Evolutionary conservation across 148 eudicot species (phyloP), one percentile per base, ranked within the genome.

Genomic region (Rhododendron molle): DNA sequence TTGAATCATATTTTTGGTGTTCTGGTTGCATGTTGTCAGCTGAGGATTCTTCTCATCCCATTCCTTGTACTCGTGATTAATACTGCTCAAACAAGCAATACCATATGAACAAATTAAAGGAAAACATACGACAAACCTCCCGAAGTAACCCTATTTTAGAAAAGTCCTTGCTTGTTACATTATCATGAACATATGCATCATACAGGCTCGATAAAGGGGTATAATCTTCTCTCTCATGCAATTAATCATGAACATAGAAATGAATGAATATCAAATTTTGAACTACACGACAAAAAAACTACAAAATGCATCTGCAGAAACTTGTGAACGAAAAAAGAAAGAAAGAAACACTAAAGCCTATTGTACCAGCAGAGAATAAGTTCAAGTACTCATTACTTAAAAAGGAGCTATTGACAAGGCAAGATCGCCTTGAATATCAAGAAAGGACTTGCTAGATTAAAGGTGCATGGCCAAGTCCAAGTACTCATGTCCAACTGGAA

Each of bases 21-120:
- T 89, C 84, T 90, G 86, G 78, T 92, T 92, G 85, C 94, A 92
- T 38, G 92, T 90, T 72, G 91, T 78, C 87, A 92, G 67, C 85
- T 92, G 92, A 26, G 92, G 92, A 78, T 90, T 92, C 88, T 92
- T 90, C 44, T 90, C 92, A 85, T 90, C 89, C 92, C 92, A 90
- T 54, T 90, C 90, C 88, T 92, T 90, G 88, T 85, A 89, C 87
- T 92, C 94, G 10, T 92, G 94, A 38, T 87, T 90, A 38, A 92
- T 92, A 86, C 94, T 92, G 90, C 81, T 32, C 60, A 62, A 28
- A 71, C 38, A 73, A 79, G 23, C 0, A 5, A 12, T 1, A 76
- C 82, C 26, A 88, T 62, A 69, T 83, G 47, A 81, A 83, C 18
- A 20, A 50, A 58, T 71, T 20, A 81, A 65, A 69, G 47, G 28